Evolutionary conservation across 805 yeast genomes (phyloP), one percentile per base, ranked within the genome.

Genomic region (Metschnikowia gelsemii): DNA sequence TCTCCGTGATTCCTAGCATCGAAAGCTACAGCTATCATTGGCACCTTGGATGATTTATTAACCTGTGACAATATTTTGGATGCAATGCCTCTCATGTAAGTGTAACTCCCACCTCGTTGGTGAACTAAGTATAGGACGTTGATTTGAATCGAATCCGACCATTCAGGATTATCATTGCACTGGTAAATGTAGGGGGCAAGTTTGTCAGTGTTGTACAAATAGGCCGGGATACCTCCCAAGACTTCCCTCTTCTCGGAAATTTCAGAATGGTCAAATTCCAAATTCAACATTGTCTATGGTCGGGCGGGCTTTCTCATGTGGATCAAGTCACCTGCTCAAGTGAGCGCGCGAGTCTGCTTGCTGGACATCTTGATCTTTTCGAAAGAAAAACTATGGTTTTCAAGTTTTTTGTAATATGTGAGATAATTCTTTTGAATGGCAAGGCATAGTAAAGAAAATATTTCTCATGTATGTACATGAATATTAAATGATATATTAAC

Each of bases 1-100:
- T 60, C 61, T 3, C 86, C 84, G 51, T 80, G 85, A 55, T 80
- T 79, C 24, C 81, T 66, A 45, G 62, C 54, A 51, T 80, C 85
- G 47, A 75, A 75, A 0, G 77, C 64, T 8, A 76, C 75, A 32
- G 73, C 72, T 25, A 79, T 64, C 40, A 75, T 49, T 11, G 73
- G 73, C 1, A 50, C 52, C 5, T 47, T 40, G 7, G 41, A 33
- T 5, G 32, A 38, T 2, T 58, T 54, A 14, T 42, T 37, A 46
- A 56, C 59, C 36, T 61, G 58, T 8, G 61, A 45, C 16, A 70
- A 52, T 7, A 69, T 51, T n/a, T 52, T 55, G 38, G 64, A 61
- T 0, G 78, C 79, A 22, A 73, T 47, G 3, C 62, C 50, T 46
- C 68, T 73, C 19, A 75, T 62, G 40, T 57, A 61, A 13, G 55